Evolutionary conservation across 73 alveolate species (phyloP).

Genomic region (Halteria grandinella): DNA sequence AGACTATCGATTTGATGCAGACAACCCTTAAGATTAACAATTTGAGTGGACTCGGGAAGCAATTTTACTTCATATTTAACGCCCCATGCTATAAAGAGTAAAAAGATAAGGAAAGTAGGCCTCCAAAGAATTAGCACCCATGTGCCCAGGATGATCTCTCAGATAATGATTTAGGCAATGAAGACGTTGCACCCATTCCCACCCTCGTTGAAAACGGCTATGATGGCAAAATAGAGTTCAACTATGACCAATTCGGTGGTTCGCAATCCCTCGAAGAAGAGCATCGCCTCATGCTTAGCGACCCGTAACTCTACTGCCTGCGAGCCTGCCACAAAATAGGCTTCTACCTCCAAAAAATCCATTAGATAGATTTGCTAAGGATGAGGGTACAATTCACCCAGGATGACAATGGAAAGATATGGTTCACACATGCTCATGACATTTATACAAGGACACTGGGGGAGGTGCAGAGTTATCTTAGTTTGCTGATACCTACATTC

Average conservation of each 20-base stretch:
- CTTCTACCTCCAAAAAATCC: conserved; percentile 33
- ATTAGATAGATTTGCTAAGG: conserved; percentile 28
- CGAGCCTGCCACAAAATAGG: conserved; percentile 39
- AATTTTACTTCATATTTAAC: conserved; percentile 22
- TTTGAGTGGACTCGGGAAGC: conserved; percentile 56
- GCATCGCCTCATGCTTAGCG: neutral
- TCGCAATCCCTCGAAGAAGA: neutral
- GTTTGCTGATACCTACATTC: no score
- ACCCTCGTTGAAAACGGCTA: neutral
- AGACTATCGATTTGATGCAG: conserved; percentile 6
- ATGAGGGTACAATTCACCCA: conserved; percentile 44
- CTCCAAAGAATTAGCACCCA: neutral
- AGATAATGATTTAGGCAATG: no score
- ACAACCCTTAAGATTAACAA: conserved; percentile 32
- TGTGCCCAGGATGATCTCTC: no score
- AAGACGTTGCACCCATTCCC: neutral
- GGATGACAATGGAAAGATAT: conserved; percentile 54
- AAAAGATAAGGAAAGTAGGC: neutral
- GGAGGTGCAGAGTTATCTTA: no score
- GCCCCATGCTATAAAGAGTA: conserved; percentile 31
- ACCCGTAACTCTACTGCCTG: conserved; percentile 41
- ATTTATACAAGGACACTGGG: no score
- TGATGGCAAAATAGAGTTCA: conserved; percentile 38
- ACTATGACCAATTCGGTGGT: conserved; percentile 23
- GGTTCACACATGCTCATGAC: conserved; percentile 49